Evolutionary conservation across 768 basidiomycete species (phyloP), one percentile per base, ranked within the genome.

Genomic region (Xerocomellus chrysenteron): DNA sequence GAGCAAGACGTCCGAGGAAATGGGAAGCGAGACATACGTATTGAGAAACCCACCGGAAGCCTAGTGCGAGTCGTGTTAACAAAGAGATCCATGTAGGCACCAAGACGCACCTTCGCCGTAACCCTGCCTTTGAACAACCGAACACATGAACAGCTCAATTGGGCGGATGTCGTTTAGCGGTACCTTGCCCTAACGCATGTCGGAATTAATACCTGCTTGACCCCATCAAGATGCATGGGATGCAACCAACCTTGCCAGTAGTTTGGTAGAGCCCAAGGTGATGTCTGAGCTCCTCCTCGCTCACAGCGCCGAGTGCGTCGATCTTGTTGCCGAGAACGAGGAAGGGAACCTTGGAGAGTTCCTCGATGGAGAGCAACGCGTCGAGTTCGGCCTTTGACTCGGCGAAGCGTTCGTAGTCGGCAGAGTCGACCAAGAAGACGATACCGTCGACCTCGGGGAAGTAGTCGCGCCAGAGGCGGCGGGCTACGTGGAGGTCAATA

Each of bases 141-240:
- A 98, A 80, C 95, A 98, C 97, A 99, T 99, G 86, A 98, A 99
- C 65, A 98, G 83, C 72, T 99, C 97, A 73, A 99, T 98, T 17
- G 97, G 97, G 57, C 97, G 86, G 64, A 98, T 98, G 73, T 98
- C 96, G 65, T 80, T 90, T 69, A 99, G 84, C 57, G 94, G 96
- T 39, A 97, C 92, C 74, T 98, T 98, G 72, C 97, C 97, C 95
- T 97, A 63, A 35, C 40, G 26, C 10, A 32, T 21, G 19, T 30
- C 28, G 33, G 47, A 16, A 40, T 69, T 47, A 66, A 36, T 39
- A 43, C 32, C 48, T 42, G 16, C 19, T 14, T 21, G 32, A 19
- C 3, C 40, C 30, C 19, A 33, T 17, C 24, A 21, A 17, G 3
- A 58, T 10, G 24, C 7, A 16, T 41, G 40, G 3, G 40, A 43